Conservation (phyloP, 2,329 filamentous ascomycete species). For the Colletotrichum kahawae region DNA sequence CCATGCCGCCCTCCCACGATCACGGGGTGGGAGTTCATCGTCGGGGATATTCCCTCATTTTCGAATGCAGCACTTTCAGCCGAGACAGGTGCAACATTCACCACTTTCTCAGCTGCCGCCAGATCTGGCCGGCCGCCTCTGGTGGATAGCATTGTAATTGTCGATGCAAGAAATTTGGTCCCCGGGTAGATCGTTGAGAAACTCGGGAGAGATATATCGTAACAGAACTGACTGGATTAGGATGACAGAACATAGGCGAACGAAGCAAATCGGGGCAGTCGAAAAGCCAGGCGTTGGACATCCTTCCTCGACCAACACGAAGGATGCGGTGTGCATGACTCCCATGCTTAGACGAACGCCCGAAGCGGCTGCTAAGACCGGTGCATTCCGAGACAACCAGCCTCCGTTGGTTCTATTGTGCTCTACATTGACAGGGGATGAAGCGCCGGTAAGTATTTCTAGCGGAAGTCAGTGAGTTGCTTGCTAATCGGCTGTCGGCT, state of each 20-base stretch:
- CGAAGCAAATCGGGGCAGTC: background rate
- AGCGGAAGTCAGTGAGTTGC: background rate
- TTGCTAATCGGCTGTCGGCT: background rate
- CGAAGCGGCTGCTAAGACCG: background rate
- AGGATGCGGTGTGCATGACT: background rate
- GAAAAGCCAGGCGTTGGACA: background rate
- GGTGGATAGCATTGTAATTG: background rate
- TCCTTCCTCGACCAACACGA: background rate
- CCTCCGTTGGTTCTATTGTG: background rate
- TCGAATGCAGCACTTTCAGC: background rate
- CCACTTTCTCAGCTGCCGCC: background rate
- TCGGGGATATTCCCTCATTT: background rate
- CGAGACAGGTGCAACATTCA: background rate
- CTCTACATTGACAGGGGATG: background rate
- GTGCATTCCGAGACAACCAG: background rate
- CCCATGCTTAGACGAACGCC: background rate
- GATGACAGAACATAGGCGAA: background rate
- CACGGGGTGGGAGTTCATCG: background rate
- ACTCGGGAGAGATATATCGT: rapidly evolving
- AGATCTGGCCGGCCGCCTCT: background rate
- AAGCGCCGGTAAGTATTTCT: background rate
- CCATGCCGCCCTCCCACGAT: background rate
- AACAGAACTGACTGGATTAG: background rate
- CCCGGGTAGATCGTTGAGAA: background rate
- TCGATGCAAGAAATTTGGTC: background rate